A percentile compares a stretch with the other conserved stretches of the same genome.
phyloP scores from a whole-genome alignment of 73 alveolate genomes.

The Effrenium voratum region DNA sequence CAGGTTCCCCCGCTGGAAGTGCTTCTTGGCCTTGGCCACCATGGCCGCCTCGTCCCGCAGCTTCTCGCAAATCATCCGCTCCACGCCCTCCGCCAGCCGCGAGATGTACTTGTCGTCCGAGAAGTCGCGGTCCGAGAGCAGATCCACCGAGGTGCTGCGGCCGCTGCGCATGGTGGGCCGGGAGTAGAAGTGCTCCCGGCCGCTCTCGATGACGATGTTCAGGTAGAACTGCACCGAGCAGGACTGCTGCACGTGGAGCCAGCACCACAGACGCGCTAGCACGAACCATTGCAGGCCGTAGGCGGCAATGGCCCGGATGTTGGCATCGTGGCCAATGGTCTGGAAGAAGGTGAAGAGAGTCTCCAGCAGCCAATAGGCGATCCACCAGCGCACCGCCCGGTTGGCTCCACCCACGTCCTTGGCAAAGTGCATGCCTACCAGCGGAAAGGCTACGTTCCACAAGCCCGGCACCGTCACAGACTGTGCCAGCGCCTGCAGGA shows the following conservation, averaged over 20 bases:
- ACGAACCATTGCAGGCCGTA: conserved; percentile 82
- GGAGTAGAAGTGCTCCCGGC: conserved; percentile 20
- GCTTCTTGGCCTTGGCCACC: conserved; percentile 91
- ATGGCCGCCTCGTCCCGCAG: conserved; percentile 77
- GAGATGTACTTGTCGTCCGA: conserved; percentile 54
- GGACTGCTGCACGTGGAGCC: conserved; percentile 82
- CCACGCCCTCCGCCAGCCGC: conserved; percentile 68
- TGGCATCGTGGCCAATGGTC: conserved; percentile 14
- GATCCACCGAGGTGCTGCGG: conserved; percentile 53
- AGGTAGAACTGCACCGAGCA: conserved; percentile 56
- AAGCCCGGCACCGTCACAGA: conserved; percentile 44
- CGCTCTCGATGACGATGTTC: conserved; percentile 87
- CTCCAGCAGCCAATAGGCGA: conserved; percentile 61
- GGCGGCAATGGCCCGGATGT: conserved; percentile 52
- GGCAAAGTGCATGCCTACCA: conserved; percentile 80
- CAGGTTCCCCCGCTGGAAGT: conserved; percentile 82
- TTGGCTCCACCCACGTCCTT: conserved; percentile 45
- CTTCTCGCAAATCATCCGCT: conserved; percentile 83
- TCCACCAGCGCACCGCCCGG: conserved; percentile 90
- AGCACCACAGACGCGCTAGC: conserved; percentile 76
- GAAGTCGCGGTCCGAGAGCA: no score
- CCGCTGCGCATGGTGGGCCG: conserved; percentile 66
- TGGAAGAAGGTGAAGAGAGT: conserved; percentile 43
- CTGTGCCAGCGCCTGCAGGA: conserved; percentile 51
- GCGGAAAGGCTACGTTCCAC: conserved; percentile 73